Percentiles rank a stretch among this genome's conserved stretches.
Conservation (phyloP, 176 grass and related monocot genomes). For the Themeda triandra region DNA sequence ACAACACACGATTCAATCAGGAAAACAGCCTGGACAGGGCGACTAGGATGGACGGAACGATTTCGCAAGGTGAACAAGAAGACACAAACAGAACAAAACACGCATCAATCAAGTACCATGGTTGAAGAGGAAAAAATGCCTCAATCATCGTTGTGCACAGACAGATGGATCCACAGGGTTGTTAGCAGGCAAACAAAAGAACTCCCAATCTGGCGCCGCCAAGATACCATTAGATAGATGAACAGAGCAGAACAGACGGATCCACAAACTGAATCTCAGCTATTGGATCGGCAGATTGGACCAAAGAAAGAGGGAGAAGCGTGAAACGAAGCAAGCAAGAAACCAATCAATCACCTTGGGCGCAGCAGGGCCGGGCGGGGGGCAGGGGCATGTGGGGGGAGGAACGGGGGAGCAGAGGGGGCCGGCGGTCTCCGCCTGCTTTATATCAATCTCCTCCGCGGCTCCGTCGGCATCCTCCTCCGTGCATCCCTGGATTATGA, state of each 20-base stretch:
- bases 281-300: background rate
- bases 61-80: background rate
- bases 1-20: background rate
- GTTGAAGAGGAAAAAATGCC: no score
- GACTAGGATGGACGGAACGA: background rate
- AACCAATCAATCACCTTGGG: slow-evolving; percentile 35
- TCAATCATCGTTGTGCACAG: background rate
- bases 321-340: background rate
- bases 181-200: background rate
- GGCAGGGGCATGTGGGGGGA: slow-evolving; percentile 33
- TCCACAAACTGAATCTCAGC: background rate
- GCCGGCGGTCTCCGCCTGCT: slow-evolving; percentile 27
- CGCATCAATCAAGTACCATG: background rate
- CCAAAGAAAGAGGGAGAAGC: background rate
- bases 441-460: background rate
- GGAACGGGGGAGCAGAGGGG: slow-evolving; percentile 7
- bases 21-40: background rate
- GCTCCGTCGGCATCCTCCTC: background rate
- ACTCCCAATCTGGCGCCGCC: background rate
- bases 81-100: no score
- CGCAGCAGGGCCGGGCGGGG: slow-evolving; percentile 1
- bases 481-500: background rate
- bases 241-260: background rate
- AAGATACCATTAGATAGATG: background rate
- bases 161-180: slow-evolving; percentile 7